These are phyloP conservation scores for Rubroshorea leprosula DNA, from an alignment of 345 rosid genomes.

Conservation along the genomic window DNA sequence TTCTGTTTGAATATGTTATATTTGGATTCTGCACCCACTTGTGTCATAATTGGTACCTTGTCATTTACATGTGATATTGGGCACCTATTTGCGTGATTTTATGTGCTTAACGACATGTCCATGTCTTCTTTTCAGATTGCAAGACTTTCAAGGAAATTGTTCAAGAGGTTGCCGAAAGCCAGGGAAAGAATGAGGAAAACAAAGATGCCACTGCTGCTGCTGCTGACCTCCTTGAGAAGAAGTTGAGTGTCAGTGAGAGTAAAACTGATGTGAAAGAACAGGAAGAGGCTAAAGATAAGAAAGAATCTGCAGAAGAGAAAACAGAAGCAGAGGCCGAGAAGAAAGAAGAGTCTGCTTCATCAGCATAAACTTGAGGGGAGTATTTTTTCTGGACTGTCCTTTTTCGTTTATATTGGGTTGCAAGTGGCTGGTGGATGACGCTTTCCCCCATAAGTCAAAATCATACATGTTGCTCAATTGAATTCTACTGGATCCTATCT, in stretches of 20 bases:
- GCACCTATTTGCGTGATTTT: background rate
- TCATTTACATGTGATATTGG: background rate
- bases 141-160: slow-evolving; percentile 52
- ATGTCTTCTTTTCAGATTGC: slow-evolving; percentile 36
- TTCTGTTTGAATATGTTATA: background rate
- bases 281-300: slow-evolving; percentile 12
- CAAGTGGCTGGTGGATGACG: background rate
- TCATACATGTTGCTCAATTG: background rate
- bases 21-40: too few species aligned
- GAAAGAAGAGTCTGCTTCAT: slow-evolving; percentile 15
- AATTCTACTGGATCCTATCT: background rate
- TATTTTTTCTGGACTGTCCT: background rate
- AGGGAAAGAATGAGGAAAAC: slow-evolving; percentile 38
- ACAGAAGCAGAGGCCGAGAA: slow-evolving; percentile 23
- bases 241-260: slow-evolving; percentile 45
- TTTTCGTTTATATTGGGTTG: background rate
- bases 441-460: background rate
- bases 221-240: slow-evolving; percentile 48
- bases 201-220: slow-evolving; percentile 42
- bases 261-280: slow-evolving; percentile 26
- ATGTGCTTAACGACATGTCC: background rate
- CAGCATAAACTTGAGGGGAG: slow-evolving; percentile 3
- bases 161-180: slow-evolving; percentile 55
- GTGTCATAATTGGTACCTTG: background rate
- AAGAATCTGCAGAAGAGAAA: slow-evolving; percentile 16